phyloP scores from a whole-genome alignment of 495 filamentous ascomycete species.

The Trichocladium uniseriatum region DNA sequence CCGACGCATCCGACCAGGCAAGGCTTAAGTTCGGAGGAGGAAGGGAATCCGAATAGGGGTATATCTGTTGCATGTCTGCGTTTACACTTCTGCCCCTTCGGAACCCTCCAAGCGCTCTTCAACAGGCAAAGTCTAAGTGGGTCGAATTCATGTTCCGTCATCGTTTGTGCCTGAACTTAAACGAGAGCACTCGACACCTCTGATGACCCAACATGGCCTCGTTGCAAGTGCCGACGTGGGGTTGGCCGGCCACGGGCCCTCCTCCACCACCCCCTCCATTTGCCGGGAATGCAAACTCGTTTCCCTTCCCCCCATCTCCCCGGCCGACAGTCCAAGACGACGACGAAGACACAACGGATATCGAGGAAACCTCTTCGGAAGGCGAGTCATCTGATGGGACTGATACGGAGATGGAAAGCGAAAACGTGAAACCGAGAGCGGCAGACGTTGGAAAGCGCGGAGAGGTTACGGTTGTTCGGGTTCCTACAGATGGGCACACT shows the following conservation, averaged over 20 bases:
- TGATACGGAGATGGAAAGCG: background rate
- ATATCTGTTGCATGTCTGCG: background rate
- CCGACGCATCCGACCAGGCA: background rate
- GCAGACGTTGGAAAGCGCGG: background rate
- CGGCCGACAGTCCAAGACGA: background rate
- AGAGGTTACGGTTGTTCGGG: background rate
- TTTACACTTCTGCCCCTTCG: background rate
- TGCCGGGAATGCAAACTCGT: background rate
- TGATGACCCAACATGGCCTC: background rate
- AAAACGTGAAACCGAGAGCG: background rate
- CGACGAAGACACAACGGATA: constrained; percentile 1
- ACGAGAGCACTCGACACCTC: background rate
- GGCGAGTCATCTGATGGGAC: constrained; percentile 2
- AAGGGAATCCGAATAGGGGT: background rate
- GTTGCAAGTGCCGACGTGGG: background rate
- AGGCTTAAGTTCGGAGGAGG: background rate
- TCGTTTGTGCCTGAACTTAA: background rate
- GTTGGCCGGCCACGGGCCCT: background rate
- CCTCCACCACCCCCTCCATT: background rate
- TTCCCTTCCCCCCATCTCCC: background rate
- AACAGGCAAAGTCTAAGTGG: too few relatives aligned
- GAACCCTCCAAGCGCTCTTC: background rate
- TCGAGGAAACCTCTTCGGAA: constrained; percentile 1
- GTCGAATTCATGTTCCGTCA: too few relatives aligned
- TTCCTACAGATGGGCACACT: background rate